Base-by-base conservation (phyloP, 2,329 filamentous ascomycete genomes). In the Westerdykella ornata region DNA sequence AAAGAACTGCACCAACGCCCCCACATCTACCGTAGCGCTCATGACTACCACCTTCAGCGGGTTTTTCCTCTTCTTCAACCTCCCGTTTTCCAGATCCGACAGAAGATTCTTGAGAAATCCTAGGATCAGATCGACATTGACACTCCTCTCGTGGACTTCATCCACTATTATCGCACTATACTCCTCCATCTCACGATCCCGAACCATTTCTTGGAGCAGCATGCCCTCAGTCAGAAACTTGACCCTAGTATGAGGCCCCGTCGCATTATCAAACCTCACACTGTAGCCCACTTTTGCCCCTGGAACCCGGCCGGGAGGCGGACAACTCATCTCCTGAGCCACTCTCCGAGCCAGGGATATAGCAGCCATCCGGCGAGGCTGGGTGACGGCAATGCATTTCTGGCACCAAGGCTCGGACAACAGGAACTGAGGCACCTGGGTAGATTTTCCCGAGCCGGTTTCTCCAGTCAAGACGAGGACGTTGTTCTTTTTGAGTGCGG, bases 141-240 rank as follows among this genome's bases (percentile, higher is more conserved):
- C 79, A 52, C 89, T 94, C 53, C 92, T 77, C 69, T 98, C 92
- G 69, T 98, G 92, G 11, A 98, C 92, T 65, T 98, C 92, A 66
- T 98, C 92, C 6, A 98, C 87, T 14, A 98, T 76, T 1, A 98
- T 76, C 3, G 84, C 88, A 56, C 88, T 94, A 62, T 98, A 98
- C 59, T 86, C 81, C 22, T 77, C 78, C 57, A 98, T 73, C 56
- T 82, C 75, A 1, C 87, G 86, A 63, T 98, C 92, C 39, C 84
- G 77, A 45, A 98, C 67, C 66, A 98, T 83, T 66, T 98, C 94
- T 63, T 97, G 89, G 12, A 98, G 73, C 38, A 98, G 73, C 82
- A 95, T 97, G 56, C 92, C 92, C 65, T 98, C 94, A 0, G 92
- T 98, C 48, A 98, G 71, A 56, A 88, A 98, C 60, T 97, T 97